A percentile compares a stretch with the other conserved stretches of the same genome.
These are phyloP conservation scores for Monilinia laxa DNA, from an alignment of 2,329 filamentous ascomycete genomes.

Conservation along the genomic window DNA sequence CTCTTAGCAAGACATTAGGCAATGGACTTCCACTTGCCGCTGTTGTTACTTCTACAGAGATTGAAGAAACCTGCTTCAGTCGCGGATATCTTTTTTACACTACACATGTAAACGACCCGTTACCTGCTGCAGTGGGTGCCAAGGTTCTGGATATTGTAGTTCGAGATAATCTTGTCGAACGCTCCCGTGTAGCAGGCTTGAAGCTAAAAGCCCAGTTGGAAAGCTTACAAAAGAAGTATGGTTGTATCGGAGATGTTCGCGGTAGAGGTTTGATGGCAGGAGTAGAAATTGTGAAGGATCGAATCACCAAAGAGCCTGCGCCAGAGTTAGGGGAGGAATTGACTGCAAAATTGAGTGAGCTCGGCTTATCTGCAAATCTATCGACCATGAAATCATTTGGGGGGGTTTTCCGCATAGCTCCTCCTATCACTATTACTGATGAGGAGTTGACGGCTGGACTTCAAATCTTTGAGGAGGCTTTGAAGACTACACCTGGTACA, in stretches of 20 bases:
- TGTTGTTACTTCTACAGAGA: slow-evolving; percentile 55
- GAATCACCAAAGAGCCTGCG: slow-evolving; percentile 47
- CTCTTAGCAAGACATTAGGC: slow-evolving; percentile 60
- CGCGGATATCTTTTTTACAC: slow-evolving; percentile 57
- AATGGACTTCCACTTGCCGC: slow-evolving; percentile 59
- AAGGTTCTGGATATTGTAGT: slow-evolving; percentile 63
- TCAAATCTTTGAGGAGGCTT: slow-evolving; percentile 56
- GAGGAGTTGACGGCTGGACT: slow-evolving; percentile 53
- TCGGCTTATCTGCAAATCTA: slow-evolving; percentile 58
- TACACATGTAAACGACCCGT: slow-evolving; percentile 62
- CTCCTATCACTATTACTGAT: slow-evolving; percentile 57
- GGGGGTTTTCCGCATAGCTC: slow-evolving; percentile 59
- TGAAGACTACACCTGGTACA: slow-evolving; percentile 36
- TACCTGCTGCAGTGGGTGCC: slow-evolving; percentile 58
- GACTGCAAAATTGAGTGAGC: slow-evolving; percentile 48
- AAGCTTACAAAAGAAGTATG: slow-evolving; percentile 51
- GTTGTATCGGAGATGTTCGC: slow-evolving; percentile 61
- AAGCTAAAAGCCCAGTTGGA: slow-evolving; percentile 51
- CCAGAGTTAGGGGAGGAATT: slow-evolving; percentile 50
- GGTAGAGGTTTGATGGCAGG: slow-evolving; percentile 59
- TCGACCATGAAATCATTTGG: slow-evolving; percentile 54
- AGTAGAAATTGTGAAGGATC: slow-evolving; percentile 56
- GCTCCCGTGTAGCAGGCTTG: slow-evolving; percentile 49
- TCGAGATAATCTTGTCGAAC: slow-evolving; percentile 50
- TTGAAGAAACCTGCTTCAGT: slow-evolving; percentile 50